Conservation (phyloP, 495 filamentous ascomycete species). For the Penicillium fimorum region DNA sequence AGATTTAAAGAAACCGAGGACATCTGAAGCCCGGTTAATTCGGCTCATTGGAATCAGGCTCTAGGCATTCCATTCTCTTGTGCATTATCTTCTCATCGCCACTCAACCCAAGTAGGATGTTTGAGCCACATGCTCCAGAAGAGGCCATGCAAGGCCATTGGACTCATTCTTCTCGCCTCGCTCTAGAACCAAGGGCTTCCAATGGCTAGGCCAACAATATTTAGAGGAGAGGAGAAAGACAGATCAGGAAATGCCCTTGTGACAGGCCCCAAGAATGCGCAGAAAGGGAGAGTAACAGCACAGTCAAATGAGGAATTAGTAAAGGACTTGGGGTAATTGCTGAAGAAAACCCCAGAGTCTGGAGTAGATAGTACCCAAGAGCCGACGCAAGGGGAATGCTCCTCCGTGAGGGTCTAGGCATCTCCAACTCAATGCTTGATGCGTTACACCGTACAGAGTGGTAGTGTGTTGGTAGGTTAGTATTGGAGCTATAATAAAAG, state of each 20-base stretch:
- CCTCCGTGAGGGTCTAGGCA: neutral
- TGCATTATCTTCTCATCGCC: neutral
- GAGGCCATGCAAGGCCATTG: neutral
- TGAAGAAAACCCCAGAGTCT: neutral
- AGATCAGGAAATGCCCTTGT: neutral
- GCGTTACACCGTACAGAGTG: neutral
- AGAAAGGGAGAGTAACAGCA: neutral
- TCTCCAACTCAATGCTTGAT: neutral
- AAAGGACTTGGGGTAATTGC: neutral
- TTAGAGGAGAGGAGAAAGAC: neutral
- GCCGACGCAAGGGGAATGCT: slow-evolving; percentile 7
- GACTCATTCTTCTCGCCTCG: neutral
- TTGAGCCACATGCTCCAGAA: slow-evolving; percentile 1
- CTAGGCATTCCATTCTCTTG: slow-evolving; percentile 1
- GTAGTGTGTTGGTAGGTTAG: neutral
- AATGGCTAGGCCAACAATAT: neutral
- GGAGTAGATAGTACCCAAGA: neutral
- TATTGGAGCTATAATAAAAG: too few relatives aligned
- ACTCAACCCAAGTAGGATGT: neutral
- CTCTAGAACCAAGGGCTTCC: neutral
- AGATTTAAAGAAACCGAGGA: slow-evolving; percentile 2
- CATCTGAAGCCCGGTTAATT: neutral
- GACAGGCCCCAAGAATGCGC: slow-evolving; percentile 1
- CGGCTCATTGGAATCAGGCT: neutral
- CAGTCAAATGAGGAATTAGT: neutral